Percentiles rank a stretch among this genome's conserved stretches.
Conservation (phyloP, 805 yeast genomes). For the Candida michaelii region DNA sequence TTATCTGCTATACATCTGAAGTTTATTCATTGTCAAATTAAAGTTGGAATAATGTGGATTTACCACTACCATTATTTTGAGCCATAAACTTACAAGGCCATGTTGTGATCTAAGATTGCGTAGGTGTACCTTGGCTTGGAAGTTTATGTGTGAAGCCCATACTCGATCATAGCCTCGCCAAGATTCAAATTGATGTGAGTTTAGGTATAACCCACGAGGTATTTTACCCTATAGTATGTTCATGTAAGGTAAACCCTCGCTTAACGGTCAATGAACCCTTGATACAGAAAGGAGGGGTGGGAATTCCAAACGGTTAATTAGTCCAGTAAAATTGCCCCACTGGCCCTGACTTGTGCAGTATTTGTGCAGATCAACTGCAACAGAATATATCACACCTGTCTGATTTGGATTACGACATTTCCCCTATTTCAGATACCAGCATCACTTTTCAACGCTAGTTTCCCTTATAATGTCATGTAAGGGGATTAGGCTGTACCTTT, state of each 20-base stretch:
- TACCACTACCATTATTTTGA: background rate
- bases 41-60: background rate
- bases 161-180: background rate
- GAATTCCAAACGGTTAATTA: background rate
- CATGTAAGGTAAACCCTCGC: too few species aligned
- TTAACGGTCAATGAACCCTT: background rate
- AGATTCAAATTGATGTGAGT: background rate
- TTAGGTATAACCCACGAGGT: too few species aligned
- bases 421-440: too few species aligned
- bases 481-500: too few species aligned
- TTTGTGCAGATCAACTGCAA: background rate
- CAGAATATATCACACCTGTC: background rate
- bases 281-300: background rate
- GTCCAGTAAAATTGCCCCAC: background rate
- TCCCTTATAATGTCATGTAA: too few species aligned
- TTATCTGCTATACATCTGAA: background rate
- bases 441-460: too few species aligned
- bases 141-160: background rate
- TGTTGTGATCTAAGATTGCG: conserved; percentile 1
- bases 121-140: background rate
- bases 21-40: background rate
- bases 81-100: background rate
- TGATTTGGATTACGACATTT: too few species aligned
- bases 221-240: too few species aligned
- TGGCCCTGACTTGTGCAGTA: background rate